These are phyloP conservation scores for Hericium erinaceus DNA, from an alignment of 768 basidiomycete species.

Conservation along the genomic window DNA sequence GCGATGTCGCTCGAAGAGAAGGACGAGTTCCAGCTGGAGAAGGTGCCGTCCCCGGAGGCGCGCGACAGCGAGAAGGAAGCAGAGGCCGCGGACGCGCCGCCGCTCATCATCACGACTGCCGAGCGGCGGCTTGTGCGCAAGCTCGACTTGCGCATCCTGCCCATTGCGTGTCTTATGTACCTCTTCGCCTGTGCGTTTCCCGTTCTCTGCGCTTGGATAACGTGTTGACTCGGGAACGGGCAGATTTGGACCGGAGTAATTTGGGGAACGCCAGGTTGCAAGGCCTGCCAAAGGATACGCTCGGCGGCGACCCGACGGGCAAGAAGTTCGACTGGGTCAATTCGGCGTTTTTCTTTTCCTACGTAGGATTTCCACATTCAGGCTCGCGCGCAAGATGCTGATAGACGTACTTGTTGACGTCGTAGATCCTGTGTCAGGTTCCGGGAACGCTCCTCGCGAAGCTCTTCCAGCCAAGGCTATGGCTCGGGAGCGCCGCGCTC, in stretches of 20 bases:
- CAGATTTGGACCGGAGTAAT: conserved; percentile 66
- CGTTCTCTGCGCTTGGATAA: neutral
- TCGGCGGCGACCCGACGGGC: conserved; percentile 62
- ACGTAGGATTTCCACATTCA: conserved; percentile 32
- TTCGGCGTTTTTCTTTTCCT: conserved; percentile 72
- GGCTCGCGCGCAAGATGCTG: neutral
- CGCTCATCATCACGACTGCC: conserved; percentile 18
- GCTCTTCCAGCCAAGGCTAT: conserved; percentile 56
- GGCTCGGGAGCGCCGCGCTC: conserved; percentile 54
- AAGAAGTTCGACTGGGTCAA: conserved; percentile 71
- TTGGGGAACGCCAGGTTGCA: conserved; percentile 73
- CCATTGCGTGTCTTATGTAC: conserved; percentile 65
- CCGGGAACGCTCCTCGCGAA: conserved; percentile 61
- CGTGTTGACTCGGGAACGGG: neutral
- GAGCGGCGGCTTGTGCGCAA: conserved; percentile 53
- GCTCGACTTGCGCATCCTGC: conserved; percentile 58
- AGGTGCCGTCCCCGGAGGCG: no score
- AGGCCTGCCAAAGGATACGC: conserved; percentile 52
- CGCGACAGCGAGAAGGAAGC: neutral
- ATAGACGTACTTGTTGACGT: neutral
- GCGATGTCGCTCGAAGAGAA: no score
- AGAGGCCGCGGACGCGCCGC: neutral
- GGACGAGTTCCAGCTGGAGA: no score
- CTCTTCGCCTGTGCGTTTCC: conserved; percentile 59
- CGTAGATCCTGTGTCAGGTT: conserved; percentile 58